Evolutionary conservation across 2,329 filamentous ascomycete genomes (phyloP), one percentile per base, ranked within the genome.

Genomic region (Colletotrichum viniferum): DNA sequence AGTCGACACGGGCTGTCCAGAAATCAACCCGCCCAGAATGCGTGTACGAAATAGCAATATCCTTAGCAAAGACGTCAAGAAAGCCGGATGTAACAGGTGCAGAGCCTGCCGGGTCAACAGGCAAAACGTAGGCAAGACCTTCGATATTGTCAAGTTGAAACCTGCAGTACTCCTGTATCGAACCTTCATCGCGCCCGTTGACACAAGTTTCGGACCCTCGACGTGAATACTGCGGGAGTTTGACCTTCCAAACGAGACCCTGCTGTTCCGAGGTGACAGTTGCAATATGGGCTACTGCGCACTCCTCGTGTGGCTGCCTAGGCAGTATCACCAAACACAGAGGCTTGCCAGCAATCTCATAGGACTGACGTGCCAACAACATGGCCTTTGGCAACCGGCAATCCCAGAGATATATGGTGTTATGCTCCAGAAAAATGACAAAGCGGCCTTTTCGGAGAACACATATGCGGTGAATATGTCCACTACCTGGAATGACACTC

Each of bases 1-100:
- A 82, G 78, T 95, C 90, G 43, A 98, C 89, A 71, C 93, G 92
- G 5, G 95, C 95, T 5, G 96, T 96, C 95, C 96, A 98, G 52
- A 96, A 96, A 76, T 94, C 92, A 58, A 98, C 90, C 7, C 93
- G 87, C 1, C 96, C 96, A 12, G 89, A 89, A 26, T 91, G 88
- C 0, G 94, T 96, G 81, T 97, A 98, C 1, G 96, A 97, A 30
- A 98, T 92, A 14, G 95, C 95, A 65, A 97, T 92, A 81, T 98
- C 96, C 52, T 93, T 92, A 13, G 95, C 94, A 82, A 98, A 98
- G 0, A 95, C 91, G 82, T 98, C 96, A 36, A 98, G 89, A 77
- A 96, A 97, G 1, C 94, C 94, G 5, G 95, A 94, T 13, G 92
- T 90, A 4, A 93, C 88, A 2, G 93, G 91, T 52, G 90, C 87